Evolutionary conservation across 306 rosid genomes (phyloP).

Genomic region (Prunus mira): DNA sequence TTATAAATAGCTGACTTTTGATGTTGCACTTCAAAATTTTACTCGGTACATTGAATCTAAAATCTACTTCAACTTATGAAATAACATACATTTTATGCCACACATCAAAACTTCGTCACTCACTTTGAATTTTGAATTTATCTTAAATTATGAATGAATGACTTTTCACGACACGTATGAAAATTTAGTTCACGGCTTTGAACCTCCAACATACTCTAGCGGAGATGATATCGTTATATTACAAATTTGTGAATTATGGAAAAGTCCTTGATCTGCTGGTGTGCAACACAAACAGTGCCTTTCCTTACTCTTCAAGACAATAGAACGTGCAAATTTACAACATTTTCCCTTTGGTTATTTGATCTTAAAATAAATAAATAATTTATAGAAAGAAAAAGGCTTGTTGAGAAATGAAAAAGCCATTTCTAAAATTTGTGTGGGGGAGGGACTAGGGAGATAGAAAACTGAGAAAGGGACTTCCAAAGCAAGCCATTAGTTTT

Average conservation of each 20-base stretch:
- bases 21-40: neutral
- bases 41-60: too few species aligned
- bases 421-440: neutral
- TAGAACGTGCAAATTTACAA: neutral
- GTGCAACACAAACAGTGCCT: neutral
- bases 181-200: too few species aligned
- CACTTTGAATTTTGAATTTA: too few species aligned
- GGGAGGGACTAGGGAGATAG: neutral
- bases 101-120: too few species aligned
- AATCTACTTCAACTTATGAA: too few species aligned
- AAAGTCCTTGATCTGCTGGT: neutral
- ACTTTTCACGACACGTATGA: too few species aligned
- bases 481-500: constrained; percentile 23
- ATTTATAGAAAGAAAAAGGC: neutral
- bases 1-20: neutral
- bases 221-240: neutral
- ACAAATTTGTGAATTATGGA: neutral
- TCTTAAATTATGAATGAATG: too few species aligned
- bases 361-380: neutral
- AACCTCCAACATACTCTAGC: neutral
- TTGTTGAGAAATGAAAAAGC: neutral
- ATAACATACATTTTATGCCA: too few species aligned
- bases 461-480: constrained; percentile 6
- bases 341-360: neutral
- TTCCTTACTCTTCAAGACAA: neutral